Base-by-base conservation (phyloP, 2,329 filamentous ascomycete species). In the Aspergillus fijiensis region DNA sequence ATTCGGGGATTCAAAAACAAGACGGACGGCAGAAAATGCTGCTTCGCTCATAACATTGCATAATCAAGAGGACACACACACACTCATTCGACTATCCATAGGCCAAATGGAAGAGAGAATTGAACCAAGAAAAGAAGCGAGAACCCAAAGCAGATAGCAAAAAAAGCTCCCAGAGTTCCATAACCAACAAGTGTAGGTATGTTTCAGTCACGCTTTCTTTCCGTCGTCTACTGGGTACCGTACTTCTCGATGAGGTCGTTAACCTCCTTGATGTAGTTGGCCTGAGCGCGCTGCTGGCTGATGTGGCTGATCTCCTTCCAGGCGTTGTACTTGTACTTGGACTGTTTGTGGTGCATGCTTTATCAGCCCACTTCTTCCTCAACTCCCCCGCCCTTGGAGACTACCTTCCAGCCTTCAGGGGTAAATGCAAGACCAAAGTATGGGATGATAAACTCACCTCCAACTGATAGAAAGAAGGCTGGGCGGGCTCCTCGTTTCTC, bases 321-420 rank as follows among this genome's bases (percentile, higher is more conserved):
- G 57, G 89, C 86, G 70, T 82, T 84, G 80, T 88, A 85, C 84
- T 96, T 96, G 70, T 86, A 86, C 81, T 95, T 96, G 79, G 82
- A 87, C 90, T 92, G 55, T 62, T 45, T 4, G 0, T 45, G 19
- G 9, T 3, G 14, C 3, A 16, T 16, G 11, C 2, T n/a, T 9
- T 0, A 5, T 45, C 19, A 45, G 39, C 39, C 39, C 33, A 7
- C 33, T 6, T 19, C 4, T 42, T 14, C 39, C 39, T 3, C 14
- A 23, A 4, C 4, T 3, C 23, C 23, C 23, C 19, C 19, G 19
- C 19, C 19, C 23, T 23, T 23, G 4, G 23, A 23, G 23, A 4
- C 23, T 23, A 23, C 23, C 23, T 23, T 4, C 23, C 23, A 23
- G 23, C 23, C 23, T 23, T 4, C 23, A 4, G 23, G 23, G 23